These are phyloP conservation scores for Hippophae tibetana DNA, from an alignment of 306 rosid species.

Conservation along the genomic window DNA sequence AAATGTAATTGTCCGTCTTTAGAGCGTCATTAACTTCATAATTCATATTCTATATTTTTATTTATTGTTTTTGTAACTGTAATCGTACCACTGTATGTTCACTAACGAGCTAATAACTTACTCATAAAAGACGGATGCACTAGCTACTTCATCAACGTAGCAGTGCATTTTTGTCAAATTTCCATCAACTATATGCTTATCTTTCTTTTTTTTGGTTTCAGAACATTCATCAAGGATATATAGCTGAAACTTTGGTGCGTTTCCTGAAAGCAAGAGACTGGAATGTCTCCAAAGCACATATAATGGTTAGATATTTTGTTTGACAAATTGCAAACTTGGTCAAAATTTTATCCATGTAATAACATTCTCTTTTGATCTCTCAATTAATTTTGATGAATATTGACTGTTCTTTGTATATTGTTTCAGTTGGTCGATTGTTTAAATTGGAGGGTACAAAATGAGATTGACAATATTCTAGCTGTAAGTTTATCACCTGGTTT, in stretches of 20 bases:
- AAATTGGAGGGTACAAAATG: slow-evolving; percentile 83
- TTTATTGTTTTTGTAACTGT: not conserved
- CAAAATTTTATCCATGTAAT: not conserved
- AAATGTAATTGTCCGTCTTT: not conserved
- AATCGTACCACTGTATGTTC: not conserved
- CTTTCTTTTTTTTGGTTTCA: slow-evolving; percentile 22
- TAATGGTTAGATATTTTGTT: slow-evolving; percentile 54
- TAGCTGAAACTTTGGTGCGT: slow-evolving; percentile 53
- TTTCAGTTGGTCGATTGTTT: slow-evolving; percentile 75
- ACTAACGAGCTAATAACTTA: not conserved
- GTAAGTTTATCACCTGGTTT: slow-evolving; percentile 32
- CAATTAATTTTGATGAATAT: slow-evolving; percentile 1
- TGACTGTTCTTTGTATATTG: slow-evolving; percentile 8
- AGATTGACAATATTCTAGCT: slow-evolving; percentile 70
- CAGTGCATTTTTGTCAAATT: not conserved
- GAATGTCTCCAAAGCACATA: slow-evolving; percentile 70
- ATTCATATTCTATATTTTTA: not conserved
- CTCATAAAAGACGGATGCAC: not conserved
- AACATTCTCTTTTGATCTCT: slow-evolving; percentile 5
- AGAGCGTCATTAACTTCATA: not conserved
- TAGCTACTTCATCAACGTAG: not conserved
- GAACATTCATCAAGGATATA: slow-evolving; percentile 83
- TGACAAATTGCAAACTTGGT: slow-evolving; percentile 11
- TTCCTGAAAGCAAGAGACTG: slow-evolving; percentile 88
- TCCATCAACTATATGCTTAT: not conserved